These are phyloP conservation scores for Zelonia costaricensis DNA, from an alignment of 208 protist genomes.

Conservation along the genomic window DNA sequence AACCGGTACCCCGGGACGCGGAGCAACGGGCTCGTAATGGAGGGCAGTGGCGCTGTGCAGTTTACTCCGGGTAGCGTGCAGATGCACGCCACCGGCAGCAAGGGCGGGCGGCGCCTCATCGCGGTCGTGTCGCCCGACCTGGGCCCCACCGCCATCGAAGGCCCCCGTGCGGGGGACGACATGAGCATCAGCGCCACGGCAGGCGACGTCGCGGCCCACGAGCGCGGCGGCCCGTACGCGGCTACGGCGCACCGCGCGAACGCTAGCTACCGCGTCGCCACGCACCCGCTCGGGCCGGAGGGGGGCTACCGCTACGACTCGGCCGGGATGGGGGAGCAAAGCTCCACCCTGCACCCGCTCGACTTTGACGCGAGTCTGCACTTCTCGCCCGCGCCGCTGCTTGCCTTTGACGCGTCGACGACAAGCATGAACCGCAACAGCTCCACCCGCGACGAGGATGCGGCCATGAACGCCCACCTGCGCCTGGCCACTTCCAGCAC, in stretches of 20 bases:
- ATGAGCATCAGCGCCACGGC: conserved; percentile 6
- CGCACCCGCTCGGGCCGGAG: conserved; percentile 1
- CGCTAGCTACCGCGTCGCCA: conserved; percentile 12
- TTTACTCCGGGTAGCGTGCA: conserved; percentile 30
- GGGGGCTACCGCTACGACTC: conserved; percentile 1
- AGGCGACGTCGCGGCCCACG: background rate
- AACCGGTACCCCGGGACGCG: conserved; percentile 9
- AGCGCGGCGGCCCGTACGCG: background rate
- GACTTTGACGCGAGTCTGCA: conserved; percentile 42
- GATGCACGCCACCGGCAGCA: conserved; percentile 19
- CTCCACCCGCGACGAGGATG: conserved; percentile 29
- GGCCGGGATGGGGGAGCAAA: conserved; percentile 3
- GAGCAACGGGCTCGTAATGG: conserved; percentile 2
- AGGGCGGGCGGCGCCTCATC: conserved; percentile 20
- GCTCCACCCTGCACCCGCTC: conserved; percentile 15
- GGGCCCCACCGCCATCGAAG: conserved; percentile 10
- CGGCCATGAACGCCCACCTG: conserved; percentile 4
- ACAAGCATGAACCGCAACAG: conserved; percentile 25
- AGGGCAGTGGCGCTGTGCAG: conserved; percentile 15
- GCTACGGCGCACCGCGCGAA: background rate
- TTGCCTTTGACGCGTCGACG: conserved; percentile 35
- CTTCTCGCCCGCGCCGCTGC: conserved; percentile 32
- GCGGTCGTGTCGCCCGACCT: conserved; percentile 24
- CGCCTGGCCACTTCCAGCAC: conserved; percentile 17
- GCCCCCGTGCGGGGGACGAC: conserved; percentile 9